Evolutionary conservation across 176 grass and related monocot genomes (phyloP), one percentile per base, ranked within the genome.

Genomic region (Urochloa ruziziensis): DNA sequence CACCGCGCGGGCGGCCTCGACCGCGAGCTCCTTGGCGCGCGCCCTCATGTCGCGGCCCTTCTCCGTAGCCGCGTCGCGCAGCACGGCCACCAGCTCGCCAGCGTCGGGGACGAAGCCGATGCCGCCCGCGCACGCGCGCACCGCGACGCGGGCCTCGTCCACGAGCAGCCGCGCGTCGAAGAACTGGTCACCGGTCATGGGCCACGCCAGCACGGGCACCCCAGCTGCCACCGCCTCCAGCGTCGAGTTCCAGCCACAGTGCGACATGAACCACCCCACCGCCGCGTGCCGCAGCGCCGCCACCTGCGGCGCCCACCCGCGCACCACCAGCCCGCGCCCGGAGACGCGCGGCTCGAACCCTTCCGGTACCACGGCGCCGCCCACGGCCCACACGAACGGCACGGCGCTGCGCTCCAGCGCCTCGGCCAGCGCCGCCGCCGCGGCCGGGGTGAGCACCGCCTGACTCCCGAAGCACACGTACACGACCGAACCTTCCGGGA

Each of bases 381-480:
- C 76, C 24, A 84, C 79, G 16, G 72, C 90, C 92, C 94, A 97
- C 42, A 94, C n/a, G n/a, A n/a, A n/a, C n/a, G n/a, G n/a, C n/a
- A n/a, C n/a, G n/a, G n/a, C n/a, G n/a, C n/a, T n/a, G n/a, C 81
- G 77, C 44, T 89, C 94, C 24, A 96, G 85, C 39, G 82, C 88
- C 1, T 80, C 90, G 17, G 88, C 93, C n/a, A 95, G 62, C 2
- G 90, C 63, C 8, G 62, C 39, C 14, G 83, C 93, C 48, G 71
- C 75, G 14, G 73, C 24, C 15, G 36, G 85, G 2, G 66, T 77
- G 36, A 91, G 80, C 59, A 80, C 24, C 7, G 63, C 33, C 76
- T 93, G 86, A 69, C 86, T 91, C 62, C 91, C 94, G 46, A 96
- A 96, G 84, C 86, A n/a, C n/a, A n/a, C n/a, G n/a, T n/a, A n/a